Percentiles rank a stretch among this genome's conserved stretches.
Evolutionary conservation across 2,329 filamentous ascomycete species (phyloP).

Genomic region (Trichocomaceae sp.): DNA sequence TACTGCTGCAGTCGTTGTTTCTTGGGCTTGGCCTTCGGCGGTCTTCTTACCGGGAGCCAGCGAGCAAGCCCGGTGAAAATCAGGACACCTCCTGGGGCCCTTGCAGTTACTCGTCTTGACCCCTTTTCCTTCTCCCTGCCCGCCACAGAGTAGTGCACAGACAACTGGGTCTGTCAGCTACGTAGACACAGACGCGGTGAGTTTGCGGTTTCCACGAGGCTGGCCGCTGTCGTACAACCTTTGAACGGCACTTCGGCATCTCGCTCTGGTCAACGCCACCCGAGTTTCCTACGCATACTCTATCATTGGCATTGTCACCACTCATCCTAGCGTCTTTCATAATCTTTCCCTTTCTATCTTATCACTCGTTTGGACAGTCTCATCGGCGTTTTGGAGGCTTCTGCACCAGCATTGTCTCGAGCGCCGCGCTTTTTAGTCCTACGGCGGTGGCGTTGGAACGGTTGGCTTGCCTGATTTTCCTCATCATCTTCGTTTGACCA

Average conservation of each 20-base stretch:
- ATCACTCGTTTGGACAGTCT: not conserved
- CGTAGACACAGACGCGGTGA: not conserved
- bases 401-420: not conserved
- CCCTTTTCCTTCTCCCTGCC: not conserved
- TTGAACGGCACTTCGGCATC: not conserved
- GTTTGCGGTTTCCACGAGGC: conserved; percentile 4
- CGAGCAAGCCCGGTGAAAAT: no score
- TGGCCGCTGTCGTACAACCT: conserved; percentile 1
- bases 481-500: not conserved
- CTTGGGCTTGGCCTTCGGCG: not conserved
- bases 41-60: no score
- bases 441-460: not conserved
- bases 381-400: not conserved
- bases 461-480: not conserved
- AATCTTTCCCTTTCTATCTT: not conserved
- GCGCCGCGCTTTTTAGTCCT: not conserved
- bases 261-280: conserved; percentile 6
- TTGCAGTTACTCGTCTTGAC: not conserved
- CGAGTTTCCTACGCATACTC: not conserved
- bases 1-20: not conserved
- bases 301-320: not conserved
- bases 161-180: not conserved
- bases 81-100: no score
- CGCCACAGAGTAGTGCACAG: not conserved
- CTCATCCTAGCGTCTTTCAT: not conserved